phyloP scores from a whole-genome alignment of 176 grass and related monocot species.

The Oryza australiensis region DNA sequence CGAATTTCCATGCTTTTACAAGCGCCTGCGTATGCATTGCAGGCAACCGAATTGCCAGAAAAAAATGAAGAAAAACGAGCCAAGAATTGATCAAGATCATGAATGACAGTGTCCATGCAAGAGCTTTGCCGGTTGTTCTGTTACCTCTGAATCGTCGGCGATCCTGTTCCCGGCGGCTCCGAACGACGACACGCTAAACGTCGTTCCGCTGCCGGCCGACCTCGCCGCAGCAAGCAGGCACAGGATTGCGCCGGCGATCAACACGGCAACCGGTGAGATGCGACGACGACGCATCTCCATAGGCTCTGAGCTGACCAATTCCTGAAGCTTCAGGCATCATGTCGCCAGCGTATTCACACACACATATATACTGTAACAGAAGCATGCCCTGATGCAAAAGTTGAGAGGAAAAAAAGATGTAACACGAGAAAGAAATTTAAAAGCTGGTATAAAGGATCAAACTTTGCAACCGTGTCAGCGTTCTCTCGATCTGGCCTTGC shows the following conservation, averaged over 20 bases:
- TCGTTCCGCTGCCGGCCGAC: conserved; percentile 37
- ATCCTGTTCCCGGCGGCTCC: conserved; percentile 59
- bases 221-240: not conserved
- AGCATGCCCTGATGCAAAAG: not conserved
- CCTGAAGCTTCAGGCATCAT: not conserved
- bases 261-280: not conserved
- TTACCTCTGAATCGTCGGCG: conserved; percentile 68
- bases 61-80: no score
- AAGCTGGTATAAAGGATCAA: not conserved
- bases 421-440: not conserved
- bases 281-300: not conserved
- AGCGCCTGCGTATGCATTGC: conserved; percentile 46
- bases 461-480: not conserved
- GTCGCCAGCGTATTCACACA: not conserved
- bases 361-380: not conserved
- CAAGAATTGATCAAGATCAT: not conserved
- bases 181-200: conserved; percentile 55
- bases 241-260: not conserved
- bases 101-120: not conserved
- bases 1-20: conserved; percentile 58
- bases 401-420: no score
- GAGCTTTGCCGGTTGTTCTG: not conserved
- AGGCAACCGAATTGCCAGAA: not conserved
- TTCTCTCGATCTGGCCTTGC: not conserved
- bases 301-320: not conserved